These are phyloP conservation scores for Acorus calamus DNA, from an alignment of 106 monocot species.

Conservation along the genomic window DNA sequence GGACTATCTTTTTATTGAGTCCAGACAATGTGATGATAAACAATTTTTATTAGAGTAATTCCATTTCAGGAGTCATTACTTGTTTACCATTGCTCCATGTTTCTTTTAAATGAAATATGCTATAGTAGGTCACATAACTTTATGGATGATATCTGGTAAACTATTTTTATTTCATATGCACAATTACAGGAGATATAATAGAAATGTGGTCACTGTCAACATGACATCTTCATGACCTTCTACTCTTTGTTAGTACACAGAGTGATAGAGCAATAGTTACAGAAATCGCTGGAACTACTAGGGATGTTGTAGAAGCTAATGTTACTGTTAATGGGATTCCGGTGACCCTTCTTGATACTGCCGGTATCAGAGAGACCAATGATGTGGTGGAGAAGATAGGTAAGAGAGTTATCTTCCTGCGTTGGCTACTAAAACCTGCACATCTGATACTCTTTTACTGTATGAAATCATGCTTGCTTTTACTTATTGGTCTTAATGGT, in stretches of 20 bases:
- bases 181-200: too few species aligned
- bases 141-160: too few species aligned
- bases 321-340: slow-evolving; percentile 72
- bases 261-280: slow-evolving; percentile 97
- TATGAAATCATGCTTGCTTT: background rate
- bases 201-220: too few species aligned
- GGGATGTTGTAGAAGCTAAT: slow-evolving; percentile 93
- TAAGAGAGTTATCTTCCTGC: slow-evolving; percentile 10
- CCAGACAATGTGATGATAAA: too few species aligned
- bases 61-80: too few species aligned
- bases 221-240: slow-evolving; percentile 6
- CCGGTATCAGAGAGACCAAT: slow-evolving; percentile 83
- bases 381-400: slow-evolving; percentile 91
- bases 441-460: background rate
- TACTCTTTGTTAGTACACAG: slow-evolving; percentile 73
- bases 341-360: slow-evolving; percentile 89
- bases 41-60: too few species aligned
- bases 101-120: too few species aligned
- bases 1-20: too few species aligned
- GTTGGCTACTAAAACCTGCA: too few species aligned
- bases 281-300: slow-evolving; percentile 91
- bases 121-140: too few species aligned
- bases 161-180: too few species aligned
- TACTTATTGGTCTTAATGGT: background rate
- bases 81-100: too few species aligned